phyloP scores from a whole-genome alignment of 208 protist species.

The Acanthamoeba lenticulata region DNA sequence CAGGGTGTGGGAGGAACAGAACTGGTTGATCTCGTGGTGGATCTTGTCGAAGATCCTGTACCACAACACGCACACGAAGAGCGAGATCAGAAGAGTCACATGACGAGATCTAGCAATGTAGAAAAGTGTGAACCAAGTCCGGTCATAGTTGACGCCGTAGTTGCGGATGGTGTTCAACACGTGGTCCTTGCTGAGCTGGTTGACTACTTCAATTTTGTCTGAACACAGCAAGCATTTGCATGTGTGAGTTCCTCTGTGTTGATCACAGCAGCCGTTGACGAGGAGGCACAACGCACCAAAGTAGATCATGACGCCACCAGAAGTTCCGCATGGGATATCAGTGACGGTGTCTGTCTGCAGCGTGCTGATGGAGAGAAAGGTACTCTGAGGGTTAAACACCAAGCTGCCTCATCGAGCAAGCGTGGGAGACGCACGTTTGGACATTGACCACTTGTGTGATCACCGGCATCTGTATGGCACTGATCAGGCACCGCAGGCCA shows the following conservation, averaged over 20 bases:
- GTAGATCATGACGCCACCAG: slow-evolving; percentile 54
- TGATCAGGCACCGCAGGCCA: neutral
- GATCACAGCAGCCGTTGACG: neutral
- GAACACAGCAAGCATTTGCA: neutral
- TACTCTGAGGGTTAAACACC: neutral
- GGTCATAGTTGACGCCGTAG: slow-evolving; percentile 60
- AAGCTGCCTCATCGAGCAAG: neutral
- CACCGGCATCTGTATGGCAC: neutral
- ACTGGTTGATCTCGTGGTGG: slow-evolving; percentile 71
- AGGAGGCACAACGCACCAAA: neutral
- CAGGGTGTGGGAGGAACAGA: slow-evolving; percentile 46
- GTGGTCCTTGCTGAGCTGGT: slow-evolving; percentile 5
- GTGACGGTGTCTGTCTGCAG: slow-evolving; percentile 61
- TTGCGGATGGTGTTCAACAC: slow-evolving; percentile 41
- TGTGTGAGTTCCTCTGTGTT: neutral
- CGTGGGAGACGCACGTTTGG: neutral
- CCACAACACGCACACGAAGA: neutral
- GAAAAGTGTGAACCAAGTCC: neutral
- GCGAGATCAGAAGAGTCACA: neutral
- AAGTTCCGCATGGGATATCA: slow-evolving; percentile 56
- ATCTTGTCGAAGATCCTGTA: slow-evolving; percentile 33
- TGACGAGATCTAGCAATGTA: neutral
- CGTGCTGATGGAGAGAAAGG: neutral
- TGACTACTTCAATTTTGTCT: slow-evolving; percentile 61
- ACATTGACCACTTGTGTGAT: neutral